Percentiles rank a stretch among this genome's conserved stretches.
phyloP scores from a whole-genome alignment of 2,329 filamentous ascomycete species.

The Diaporthe ampelina region DNA sequence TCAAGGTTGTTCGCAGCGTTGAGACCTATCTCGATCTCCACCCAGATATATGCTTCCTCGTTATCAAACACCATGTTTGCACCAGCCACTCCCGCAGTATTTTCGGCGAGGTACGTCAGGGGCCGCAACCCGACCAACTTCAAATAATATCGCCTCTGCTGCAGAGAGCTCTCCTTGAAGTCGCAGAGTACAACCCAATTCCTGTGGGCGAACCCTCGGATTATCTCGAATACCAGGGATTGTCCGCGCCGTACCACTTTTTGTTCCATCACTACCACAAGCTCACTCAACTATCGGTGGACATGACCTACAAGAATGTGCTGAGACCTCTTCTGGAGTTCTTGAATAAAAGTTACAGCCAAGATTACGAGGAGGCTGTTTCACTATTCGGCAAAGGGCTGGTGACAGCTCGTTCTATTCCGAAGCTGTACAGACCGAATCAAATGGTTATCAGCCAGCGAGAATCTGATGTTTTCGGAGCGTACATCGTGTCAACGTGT shows the following conservation, averaged over 20 bases:
- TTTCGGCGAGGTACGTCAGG: no score
- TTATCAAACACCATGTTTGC: not conserved
- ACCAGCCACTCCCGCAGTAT: fast-evolving
- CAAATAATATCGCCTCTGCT: not conserved
- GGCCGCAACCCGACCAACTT: not conserved
- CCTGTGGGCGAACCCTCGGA: no score
- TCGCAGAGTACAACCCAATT: not conserved
- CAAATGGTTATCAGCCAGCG: not conserved
- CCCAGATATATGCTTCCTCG: not conserved
- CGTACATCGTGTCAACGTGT: not conserved
- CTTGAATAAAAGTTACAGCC: not conserved
- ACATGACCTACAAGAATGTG: not conserved
- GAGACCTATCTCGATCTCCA: not conserved
- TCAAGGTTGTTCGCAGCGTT: not conserved
- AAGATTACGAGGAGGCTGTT: not conserved
- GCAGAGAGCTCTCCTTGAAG: not conserved
- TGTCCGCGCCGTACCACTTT: not conserved
- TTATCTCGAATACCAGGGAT: not conserved
- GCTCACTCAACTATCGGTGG: not conserved
- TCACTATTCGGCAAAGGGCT: not conserved
- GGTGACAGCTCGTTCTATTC: not conserved
- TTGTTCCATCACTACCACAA: not conserved
- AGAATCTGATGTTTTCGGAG: not conserved
- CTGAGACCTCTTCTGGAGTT: not conserved
- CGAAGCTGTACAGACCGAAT: not conserved